Evolutionary conservation across 2,329 filamentous ascomycete species (phyloP).

Genomic region (Atkinsonella hypoxylon): DNA sequence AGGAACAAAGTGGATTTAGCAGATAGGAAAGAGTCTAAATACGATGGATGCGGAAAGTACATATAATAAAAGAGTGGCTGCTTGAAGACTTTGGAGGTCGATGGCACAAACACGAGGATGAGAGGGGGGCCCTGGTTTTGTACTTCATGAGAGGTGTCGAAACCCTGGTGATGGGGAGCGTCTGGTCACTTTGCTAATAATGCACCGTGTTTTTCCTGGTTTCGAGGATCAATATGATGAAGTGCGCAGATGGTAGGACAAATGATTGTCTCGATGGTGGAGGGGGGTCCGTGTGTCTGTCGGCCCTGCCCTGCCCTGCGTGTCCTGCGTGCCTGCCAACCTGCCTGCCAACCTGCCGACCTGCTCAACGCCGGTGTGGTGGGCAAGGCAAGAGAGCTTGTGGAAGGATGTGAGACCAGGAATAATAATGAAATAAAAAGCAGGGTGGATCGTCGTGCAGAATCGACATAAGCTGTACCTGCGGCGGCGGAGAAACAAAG

Average conservation of each 20-base stretch:
- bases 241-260: conserved; percentile 15
- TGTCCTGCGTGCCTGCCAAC: no score
- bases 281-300: conserved; percentile 22
- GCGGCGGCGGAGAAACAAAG: conserved; percentile 15
- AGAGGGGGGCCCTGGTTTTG: conserved; percentile 20
- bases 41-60: conserved; percentile 12
- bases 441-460: conserved; percentile 17
- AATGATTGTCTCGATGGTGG: conserved; percentile 21
- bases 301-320: conserved; percentile 13
- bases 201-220: conserved; percentile 18
- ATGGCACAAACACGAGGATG: conserved; percentile 11
- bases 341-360: no score
- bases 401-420: conserved; percentile 11
- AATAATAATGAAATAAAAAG: conserved; percentile 1
- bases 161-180: conserved; percentile 13
- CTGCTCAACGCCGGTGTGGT: not conserved
- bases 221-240: conserved; percentile 16
- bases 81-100: conserved; percentile 9
- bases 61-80: conserved; percentile 10
- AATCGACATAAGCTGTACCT: conserved; percentile 20
- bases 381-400: conserved; percentile 4
- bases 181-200: conserved; percentile 15
- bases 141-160: conserved; percentile 16
- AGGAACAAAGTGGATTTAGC: conserved; percentile 13
- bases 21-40: conserved; percentile 12